Evolutionary conservation across 2,329 filamentous ascomycete genomes (phyloP).

Genomic region (Raffaelea ambrosiae): DNA sequence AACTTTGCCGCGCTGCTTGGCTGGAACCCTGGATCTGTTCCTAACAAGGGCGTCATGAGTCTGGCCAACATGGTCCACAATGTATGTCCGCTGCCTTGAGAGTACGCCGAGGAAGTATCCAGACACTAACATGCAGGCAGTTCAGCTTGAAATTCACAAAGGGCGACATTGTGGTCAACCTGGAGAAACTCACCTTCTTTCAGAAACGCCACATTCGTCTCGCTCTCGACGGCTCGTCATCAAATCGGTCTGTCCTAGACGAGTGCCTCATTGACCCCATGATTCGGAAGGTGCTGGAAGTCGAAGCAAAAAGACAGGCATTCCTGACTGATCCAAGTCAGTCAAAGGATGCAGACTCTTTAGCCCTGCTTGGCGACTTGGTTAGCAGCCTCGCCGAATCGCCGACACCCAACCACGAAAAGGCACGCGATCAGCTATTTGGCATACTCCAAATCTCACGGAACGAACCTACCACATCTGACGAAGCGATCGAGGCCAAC

Average conservation of each 20-base stretch:
- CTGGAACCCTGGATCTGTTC: conserved; percentile 54
- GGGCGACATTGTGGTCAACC: conserved; percentile 76
- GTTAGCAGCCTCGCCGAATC: background rate
- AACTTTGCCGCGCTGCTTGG: conserved; percentile 84
- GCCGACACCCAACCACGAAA: background rate
- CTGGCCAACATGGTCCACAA: conserved; percentile 62
- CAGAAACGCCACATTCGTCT: conserved; percentile 36
- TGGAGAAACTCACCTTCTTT: conserved; percentile 71
- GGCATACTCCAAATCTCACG: conserved; percentile 11
- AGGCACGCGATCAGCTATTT: conserved; percentile 5
- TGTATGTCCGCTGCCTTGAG: conserved; percentile 38
- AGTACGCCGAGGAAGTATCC: too few relatives aligned
- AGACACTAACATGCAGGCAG: conserved; percentile 26
- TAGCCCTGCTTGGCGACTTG: conserved; percentile 1
- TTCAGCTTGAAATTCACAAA: conserved; percentile 85
- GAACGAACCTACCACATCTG: conserved; percentile 6
- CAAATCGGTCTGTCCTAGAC: conserved; percentile 7
- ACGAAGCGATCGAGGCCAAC: conserved; percentile 12
- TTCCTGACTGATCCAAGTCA: background rate
- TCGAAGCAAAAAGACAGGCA: conserved; percentile 8
- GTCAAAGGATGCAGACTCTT: background rate
- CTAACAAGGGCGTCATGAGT: conserved; percentile 60
- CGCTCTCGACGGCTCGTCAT: conserved; percentile 9
- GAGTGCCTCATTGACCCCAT: conserved; percentile 15
- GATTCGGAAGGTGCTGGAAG: conserved; percentile 6